phyloP scores from a whole-genome alignment of 2,329 filamentous ascomycete genomes.

The Pseudopithomyces maydicus region DNA sequence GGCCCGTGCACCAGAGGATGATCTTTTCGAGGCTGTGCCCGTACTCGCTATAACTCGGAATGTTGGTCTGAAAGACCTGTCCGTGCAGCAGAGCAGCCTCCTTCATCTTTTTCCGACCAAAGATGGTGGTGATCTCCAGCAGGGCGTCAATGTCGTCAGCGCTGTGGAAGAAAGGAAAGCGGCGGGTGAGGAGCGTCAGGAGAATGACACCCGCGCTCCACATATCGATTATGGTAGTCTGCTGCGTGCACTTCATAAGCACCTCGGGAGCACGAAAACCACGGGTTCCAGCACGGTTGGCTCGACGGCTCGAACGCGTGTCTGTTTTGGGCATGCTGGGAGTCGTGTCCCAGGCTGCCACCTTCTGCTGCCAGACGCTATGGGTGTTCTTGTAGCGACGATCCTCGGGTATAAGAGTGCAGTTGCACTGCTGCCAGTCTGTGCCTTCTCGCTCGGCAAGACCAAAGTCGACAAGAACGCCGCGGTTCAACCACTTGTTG shows the following conservation, averaged over 20 bases:
- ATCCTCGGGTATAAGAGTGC: slow-evolving; percentile 67
- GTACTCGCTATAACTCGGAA: slow-evolving; percentile 84
- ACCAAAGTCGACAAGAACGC: slow-evolving; percentile 98
- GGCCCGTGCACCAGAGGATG: slow-evolving; percentile 89
- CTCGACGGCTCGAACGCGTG: slow-evolving; percentile 81
- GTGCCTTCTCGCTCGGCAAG: slow-evolving; percentile 77
- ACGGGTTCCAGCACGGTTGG: slow-evolving; percentile 91
- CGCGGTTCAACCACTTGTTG: slow-evolving; percentile 76
- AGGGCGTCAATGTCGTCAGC: slow-evolving; percentile 97
- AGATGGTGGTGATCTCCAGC: slow-evolving; percentile 96
- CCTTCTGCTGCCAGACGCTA: slow-evolving; percentile 64
- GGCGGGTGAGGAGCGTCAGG: slow-evolving; percentile 86
- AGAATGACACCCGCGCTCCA: slow-evolving; percentile 98
- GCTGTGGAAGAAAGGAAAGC: slow-evolving; percentile 98
- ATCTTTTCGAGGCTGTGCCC: slow-evolving; percentile 93
- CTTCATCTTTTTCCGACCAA: slow-evolving; percentile 84
- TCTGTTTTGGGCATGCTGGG: slow-evolving; percentile 87
- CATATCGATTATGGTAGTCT: slow-evolving; percentile 90
- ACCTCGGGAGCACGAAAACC: slow-evolving; percentile 97
- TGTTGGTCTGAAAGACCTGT: slow-evolving; percentile 87
- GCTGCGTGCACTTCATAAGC: slow-evolving; percentile 93
- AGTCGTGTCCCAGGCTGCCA: slow-evolving; percentile 42
- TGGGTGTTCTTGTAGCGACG: slow-evolving; percentile 64
- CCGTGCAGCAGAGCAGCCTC: slow-evolving; percentile 82
- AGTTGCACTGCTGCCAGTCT: slow-evolving; percentile 81